These are phyloP conservation scores for Vitis vinifera DNA, from an alignment of 164 flowering plant species.

Conservation along the genomic window ASM3070453v1 NC_081818.1:29678501-29679000, in stretches of 20 bases:
- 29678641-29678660: background rate
- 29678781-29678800: background rate
- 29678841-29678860: no score
- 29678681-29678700: no score
- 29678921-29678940: background rate
- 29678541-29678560: constrained; percentile 19
- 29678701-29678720: no score
- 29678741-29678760: background rate
- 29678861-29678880: no score
- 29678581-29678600: constrained; percentile 14
- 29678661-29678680: no score
- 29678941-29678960: background rate
- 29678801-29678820: background rate
- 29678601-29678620: constrained; percentile 26
- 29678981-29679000: background rate
- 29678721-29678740: background rate
- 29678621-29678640: constrained; percentile 7
- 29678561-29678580: constrained; percentile 22
- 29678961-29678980: background rate
- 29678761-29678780: no score
- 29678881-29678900: background rate
- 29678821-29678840: no score
- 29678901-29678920: background rate
- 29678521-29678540: constrained; percentile 17
- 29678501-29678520: background rate